A percentile compares a stretch with the other conserved stretches of the same genome.
These are phyloP conservation scores for Hypericum androsaemum DNA, from an alignment of 345 rosid species.

Conservation along the genomic window DNA sequence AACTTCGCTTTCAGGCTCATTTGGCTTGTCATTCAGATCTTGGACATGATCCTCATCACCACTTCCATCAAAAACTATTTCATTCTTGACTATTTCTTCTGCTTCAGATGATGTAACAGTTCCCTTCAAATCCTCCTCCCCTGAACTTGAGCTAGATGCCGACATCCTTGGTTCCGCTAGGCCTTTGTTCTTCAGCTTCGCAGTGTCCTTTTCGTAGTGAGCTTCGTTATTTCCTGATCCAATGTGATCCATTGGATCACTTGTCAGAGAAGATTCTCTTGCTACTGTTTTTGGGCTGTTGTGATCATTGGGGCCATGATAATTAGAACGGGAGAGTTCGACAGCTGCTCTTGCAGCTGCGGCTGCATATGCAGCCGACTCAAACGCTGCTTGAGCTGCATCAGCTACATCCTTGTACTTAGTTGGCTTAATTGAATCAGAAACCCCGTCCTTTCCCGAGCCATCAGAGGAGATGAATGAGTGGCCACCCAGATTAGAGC, in stretches of 20 bases:
- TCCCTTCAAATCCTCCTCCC: slow-evolving; percentile 18
- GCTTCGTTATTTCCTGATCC: slow-evolving; percentile 12
- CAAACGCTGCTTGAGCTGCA: slow-evolving; percentile 93
- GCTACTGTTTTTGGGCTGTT: slow-evolving; percentile 12
- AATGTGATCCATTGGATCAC: neutral
- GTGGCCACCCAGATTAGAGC: slow-evolving; percentile 5
- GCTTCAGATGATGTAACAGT: slow-evolving; percentile 25
- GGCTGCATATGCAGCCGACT: slow-evolving; percentile 81
- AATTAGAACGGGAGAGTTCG: slow-evolving; percentile 63
- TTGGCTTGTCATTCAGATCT: slow-evolving; percentile 6
- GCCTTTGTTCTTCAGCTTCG: slow-evolving; percentile 13
- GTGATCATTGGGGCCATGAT: slow-evolving; percentile 32
- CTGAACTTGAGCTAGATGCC: slow-evolving; percentile 29
- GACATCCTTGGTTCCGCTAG: slow-evolving; percentile 23
- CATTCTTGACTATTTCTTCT: slow-evolving; percentile 40
- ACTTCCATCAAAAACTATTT: slow-evolving; percentile 42
- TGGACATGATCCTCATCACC: slow-evolving; percentile 27
- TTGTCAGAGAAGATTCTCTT: slow-evolving; percentile 6
- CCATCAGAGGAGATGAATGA: slow-evolving; percentile 10
- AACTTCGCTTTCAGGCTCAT: slow-evolving; percentile 11
- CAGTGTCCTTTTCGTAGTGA: slow-evolving; percentile 8
- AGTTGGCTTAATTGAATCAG: slow-evolving; percentile 26
- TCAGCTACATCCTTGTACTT: slow-evolving; percentile 80
- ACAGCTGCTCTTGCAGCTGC: slow-evolving; percentile 90
- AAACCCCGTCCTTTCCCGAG: slow-evolving; percentile 11